Conservation (phyloP, 2,329 filamentous ascomycete species). For the Phialophora verrucosa region DNA sequence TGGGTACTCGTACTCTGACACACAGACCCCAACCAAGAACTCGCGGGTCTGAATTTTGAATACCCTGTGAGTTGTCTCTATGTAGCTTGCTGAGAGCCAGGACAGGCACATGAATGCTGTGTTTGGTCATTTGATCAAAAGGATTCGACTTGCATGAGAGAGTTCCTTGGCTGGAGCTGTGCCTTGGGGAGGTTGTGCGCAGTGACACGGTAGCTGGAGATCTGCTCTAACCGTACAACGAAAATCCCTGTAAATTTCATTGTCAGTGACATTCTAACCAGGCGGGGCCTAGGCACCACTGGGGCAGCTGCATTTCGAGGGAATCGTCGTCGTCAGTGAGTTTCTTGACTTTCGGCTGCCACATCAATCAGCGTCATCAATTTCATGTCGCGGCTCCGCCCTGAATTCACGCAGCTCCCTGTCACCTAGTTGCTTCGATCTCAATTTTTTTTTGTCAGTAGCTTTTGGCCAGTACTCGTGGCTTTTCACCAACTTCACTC, state of each 20-base stretch:
- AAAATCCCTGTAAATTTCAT: constrained; percentile 11
- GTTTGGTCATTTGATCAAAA: neutral
- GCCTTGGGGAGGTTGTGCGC: neutral
- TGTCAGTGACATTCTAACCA: constrained; percentile 5
- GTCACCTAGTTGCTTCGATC: neutral
- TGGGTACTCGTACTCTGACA: neutral
- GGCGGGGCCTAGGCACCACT: neutral
- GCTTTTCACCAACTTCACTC: neutral
- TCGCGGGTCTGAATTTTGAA: neutral
- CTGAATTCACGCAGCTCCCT: neutral
- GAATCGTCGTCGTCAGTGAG: constrained; percentile 12
- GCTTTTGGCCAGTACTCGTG: neutral
- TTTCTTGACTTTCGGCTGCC: constrained; percentile 4
- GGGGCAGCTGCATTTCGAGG: neutral
- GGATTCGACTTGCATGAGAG: neutral
- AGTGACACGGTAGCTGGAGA: neutral
- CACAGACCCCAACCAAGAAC: neutral
- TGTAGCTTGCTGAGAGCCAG: neutral
- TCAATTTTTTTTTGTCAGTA: neutral
- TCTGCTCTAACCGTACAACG: constrained; percentile 1
- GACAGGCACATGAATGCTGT: neutral
- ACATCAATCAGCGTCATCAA: constrained; percentile 15
- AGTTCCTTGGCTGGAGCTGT: neutral
- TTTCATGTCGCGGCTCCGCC: constrained; percentile 4
- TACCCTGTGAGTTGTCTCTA: neutral